These are phyloP conservation scores for Diaporthe vaccinii DNA, from an alignment of 2,329 filamentous ascomycete genomes.

Conservation along the genomic window DNA sequence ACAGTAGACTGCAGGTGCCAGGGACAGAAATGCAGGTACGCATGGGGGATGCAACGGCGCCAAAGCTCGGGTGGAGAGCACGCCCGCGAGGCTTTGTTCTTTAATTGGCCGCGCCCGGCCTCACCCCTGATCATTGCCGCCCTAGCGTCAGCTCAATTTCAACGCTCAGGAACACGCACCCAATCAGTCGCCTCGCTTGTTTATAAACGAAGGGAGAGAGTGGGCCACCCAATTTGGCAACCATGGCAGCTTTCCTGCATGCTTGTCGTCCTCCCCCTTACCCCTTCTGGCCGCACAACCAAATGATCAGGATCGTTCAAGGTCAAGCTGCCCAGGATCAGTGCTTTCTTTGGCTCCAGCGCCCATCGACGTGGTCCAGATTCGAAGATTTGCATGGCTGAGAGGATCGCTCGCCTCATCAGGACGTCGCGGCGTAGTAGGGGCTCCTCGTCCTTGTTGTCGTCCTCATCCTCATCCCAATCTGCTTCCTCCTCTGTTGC, in stretches of 20 bases:
- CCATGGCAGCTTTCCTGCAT: conserved; percentile 9
- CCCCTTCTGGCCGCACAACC: conserved; percentile 21
- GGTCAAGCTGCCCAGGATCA: conserved; percentile 23
- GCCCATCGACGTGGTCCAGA: conserved; percentile 11
- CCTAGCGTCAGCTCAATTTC: conserved; percentile 41
- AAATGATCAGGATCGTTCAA: conserved; percentile 24
- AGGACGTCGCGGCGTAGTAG: background rate
- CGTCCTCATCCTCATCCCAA: background rate
- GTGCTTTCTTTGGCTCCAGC: conserved; percentile 17
- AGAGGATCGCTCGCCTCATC: conserved; percentile 23
- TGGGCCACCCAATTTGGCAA: conserved; percentile 42
- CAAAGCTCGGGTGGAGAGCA: conserved; percentile 37
- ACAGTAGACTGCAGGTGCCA: conserved; percentile 39
- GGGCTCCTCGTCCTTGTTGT: background rate
- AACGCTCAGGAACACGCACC: conserved; percentile 43
- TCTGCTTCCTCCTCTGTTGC: background rate
- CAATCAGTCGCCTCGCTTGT: conserved; percentile 38
- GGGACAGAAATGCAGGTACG: conserved; percentile 40
- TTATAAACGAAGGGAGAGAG: conserved; percentile 45
- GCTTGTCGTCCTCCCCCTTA: conserved; percentile 18
- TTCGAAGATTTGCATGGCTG: conserved; percentile 10
- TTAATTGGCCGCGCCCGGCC: conserved; percentile 36
- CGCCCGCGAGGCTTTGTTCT: conserved; percentile 17
- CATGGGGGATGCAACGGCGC: conserved; percentile 41
- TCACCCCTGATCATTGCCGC: conserved; percentile 40